Evolutionary conservation across 371 early-diverging fungal genomes (phyloP).

Genomic region (Mucor velutinosus): DNA sequence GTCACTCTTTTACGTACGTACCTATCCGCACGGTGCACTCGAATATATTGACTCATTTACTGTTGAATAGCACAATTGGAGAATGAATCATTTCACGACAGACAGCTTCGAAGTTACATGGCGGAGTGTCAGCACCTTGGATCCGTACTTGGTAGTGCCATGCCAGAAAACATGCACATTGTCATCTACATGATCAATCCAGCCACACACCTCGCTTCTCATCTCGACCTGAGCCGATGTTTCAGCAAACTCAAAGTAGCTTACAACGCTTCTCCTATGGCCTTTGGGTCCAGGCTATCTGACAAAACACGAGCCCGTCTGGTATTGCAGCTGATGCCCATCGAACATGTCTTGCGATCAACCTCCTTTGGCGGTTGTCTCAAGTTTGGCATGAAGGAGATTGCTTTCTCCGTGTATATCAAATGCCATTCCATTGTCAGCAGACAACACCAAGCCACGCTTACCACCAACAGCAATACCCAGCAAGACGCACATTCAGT

Average conservation of each 20-base stretch:
- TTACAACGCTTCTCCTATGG: not conserved
- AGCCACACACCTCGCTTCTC: conserved; percentile 46
- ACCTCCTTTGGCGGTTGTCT: conserved; percentile 46
- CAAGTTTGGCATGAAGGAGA: conserved; percentile 45
- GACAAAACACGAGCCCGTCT: conserved; percentile 37
- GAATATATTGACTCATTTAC: not conserved
- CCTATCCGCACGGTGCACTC: not conserved
- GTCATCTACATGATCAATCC: conserved; percentile 67
- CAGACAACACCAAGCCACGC: conserved; percentile 5
- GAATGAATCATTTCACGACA: conserved; percentile 40
- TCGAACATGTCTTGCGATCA: conserved; percentile 53
- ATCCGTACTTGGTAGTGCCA: conserved; percentile 34
- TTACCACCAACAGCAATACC: no score
- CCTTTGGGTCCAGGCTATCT: not conserved
- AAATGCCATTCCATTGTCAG: conserved; percentile 51
- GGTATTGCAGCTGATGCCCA: conserved; percentile 59
- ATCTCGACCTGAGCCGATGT: conserved; percentile 59
- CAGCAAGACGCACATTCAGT: not conserved
- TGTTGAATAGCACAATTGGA: conserved; percentile 25
- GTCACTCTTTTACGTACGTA: conserved; percentile 51
- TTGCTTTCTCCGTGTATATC: conserved; percentile 58
- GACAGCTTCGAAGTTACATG: conserved; percentile 53
- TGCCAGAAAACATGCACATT: conserved; percentile 41
- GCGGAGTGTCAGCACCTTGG: conserved; percentile 57
- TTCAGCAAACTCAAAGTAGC: conserved; percentile 51